Evolutionary conservation across 208 protist species (phyloP), one percentile per base, ranked within the genome.

Genomic region (Wallacemonas collosoma): DNA sequence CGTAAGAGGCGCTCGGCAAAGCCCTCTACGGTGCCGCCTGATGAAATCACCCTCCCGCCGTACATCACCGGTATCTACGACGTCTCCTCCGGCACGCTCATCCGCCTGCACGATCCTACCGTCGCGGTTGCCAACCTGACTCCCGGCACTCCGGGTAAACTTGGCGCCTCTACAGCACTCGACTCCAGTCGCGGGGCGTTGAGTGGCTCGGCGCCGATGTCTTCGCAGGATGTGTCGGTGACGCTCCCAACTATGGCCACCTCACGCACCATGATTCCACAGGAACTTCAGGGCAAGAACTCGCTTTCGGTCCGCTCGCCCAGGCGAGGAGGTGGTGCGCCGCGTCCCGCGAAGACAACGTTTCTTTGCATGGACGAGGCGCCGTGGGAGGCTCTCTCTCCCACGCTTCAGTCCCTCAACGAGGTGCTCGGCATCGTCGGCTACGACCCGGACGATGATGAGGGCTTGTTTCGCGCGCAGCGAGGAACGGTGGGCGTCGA

Each of bases 31-130:
- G 14, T 76, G 9, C 70, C 68, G 14, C 82, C 78, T 9, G 74
- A 83, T 48, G 76, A 76, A 35, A 39, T 91, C 15, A 77, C 77
- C 40, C 58, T 96, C 48, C 92, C 92, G 41, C 80, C 79, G 36
- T 87, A 83, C 75, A 87, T 96, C 76, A 93, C 87, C 15, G 92
- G 92, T 72, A 84, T 96, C 47, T 96, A 93, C 77, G 89, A 96
- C 73, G 79, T 94, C 1, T 78, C 77, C 45, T 89, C 78, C 15
- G 91, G 91, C 11, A 76, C 80, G 1, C 89, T 96, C 8, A 80
- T 93, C 62, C 87, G 82, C 3, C 50, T 95, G 64, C 63, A 77
- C 53, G 12, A 73, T 51, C 11, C 38, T 39, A 53, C 3, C 47
- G 8, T 15, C 47, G 14, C 47, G 43, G 35, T 2, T 47, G 2